Evolutionary conservation across 2,329 filamentous ascomycete genomes (phyloP).

Genomic region (Trichoderma harzianum): DNA sequence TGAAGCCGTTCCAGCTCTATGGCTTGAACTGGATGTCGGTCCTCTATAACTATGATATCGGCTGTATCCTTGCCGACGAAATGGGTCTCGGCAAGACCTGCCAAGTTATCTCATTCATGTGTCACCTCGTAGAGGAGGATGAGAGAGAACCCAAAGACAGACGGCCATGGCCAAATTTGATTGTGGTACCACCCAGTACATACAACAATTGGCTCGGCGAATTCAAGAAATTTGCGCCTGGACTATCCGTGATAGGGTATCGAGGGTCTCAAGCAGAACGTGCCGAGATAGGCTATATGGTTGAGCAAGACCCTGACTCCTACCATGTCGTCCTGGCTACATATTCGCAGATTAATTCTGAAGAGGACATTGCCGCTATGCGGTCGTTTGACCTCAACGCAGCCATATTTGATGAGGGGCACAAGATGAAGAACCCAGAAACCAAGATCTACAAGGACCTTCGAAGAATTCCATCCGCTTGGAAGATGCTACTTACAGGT

Average conservation of each 20-base stretch:
- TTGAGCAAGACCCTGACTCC: conserved; percentile 62
- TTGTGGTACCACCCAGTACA: conserved; percentile 90
- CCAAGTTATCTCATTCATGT: conserved; percentile 89
- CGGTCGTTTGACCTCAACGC: conserved; percentile 48
- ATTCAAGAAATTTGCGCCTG: conserved; percentile 81
- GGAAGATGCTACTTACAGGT: conserved; percentile 71
- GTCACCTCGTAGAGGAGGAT: conserved; percentile 70
- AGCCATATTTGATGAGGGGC: conserved; percentile 88
- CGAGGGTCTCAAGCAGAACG: conserved; percentile 65
- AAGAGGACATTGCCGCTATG: conserved; percentile 50
- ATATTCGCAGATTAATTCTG: conserved; percentile 56
- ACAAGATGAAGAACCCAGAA: conserved; percentile 84
- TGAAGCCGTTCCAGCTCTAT: conserved; percentile 93
- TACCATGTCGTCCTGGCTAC: conserved; percentile 61
- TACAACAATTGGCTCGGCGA: conserved; percentile 95
- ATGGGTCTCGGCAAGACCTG: conserved; percentile 98
- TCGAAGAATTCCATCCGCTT: conserved; percentile 72
- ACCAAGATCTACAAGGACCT: conserved; percentile 79
- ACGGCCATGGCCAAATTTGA: conserved; percentile 67
- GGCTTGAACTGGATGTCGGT: conserved; percentile 93
- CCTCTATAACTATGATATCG: conserved; percentile 73
- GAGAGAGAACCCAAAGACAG: conserved; percentile 27
- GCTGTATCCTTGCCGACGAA: conserved; percentile 92
- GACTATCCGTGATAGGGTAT: conserved; percentile 69
- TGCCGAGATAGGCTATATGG: conserved; percentile 61